Conservation (phyloP, 2,329 filamentous ascomycete species). For the Aspergillus ibericus region DNA sequence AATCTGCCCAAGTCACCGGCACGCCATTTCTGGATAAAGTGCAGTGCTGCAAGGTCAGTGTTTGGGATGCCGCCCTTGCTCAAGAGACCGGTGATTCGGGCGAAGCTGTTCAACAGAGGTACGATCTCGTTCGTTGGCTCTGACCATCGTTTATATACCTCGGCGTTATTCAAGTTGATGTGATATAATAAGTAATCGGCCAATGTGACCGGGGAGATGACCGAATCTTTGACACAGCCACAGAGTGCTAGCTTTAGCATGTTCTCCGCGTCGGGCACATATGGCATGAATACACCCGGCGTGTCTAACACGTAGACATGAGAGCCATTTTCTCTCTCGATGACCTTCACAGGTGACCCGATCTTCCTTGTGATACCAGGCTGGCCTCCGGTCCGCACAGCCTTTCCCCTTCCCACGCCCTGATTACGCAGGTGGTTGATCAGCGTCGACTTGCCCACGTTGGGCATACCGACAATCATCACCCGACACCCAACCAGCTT, state of each 20-base stretch:
- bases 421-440: constrained; percentile 77
- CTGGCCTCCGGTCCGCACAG: constrained; percentile 77
- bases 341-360: constrained; percentile 77
- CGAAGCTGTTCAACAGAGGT: constrained; percentile 69
- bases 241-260: constrained; percentile 96
- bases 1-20: constrained; percentile 73
- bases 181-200: constrained; percentile 89
- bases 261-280: constrained; percentile 76
- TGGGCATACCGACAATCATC: constrained; percentile 95
- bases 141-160: constrained; percentile 63
- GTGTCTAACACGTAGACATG: constrained; percentile 88
- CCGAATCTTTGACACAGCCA: constrained; percentile 84
- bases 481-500: constrained; percentile 77
- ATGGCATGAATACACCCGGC: constrained; percentile 92
- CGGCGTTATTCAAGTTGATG: constrained; percentile 68
- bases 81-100: constrained; percentile 72
- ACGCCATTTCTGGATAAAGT: constrained; percentile 81
- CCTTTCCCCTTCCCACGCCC: constrained; percentile 67
- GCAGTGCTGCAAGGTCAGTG: constrained; percentile 70
- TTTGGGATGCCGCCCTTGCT: constrained; percentile 70
- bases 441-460: constrained; percentile 94
- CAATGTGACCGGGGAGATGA: constrained; percentile 74
- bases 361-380: constrained; percentile 90
- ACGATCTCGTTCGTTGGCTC: constrained; percentile 81
- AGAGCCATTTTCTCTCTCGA: constrained; percentile 55